phyloP scores from a whole-genome alignment of 345 rosid genomes.

The Citrus cavaleriei region DNA sequence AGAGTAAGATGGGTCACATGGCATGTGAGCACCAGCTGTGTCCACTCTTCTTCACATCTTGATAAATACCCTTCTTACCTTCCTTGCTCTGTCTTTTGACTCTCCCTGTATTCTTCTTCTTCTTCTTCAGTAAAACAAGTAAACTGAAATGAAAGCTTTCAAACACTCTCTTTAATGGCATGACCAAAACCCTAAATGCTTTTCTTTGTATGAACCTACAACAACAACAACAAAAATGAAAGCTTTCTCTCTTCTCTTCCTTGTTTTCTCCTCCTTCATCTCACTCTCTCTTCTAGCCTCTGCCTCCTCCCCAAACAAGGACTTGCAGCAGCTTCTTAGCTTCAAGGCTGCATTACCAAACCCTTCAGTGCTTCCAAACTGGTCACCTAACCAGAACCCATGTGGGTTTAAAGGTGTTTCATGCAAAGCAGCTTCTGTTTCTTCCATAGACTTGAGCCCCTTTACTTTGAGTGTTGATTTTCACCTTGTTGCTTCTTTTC shows the following conservation, averaged over 20 bases:
- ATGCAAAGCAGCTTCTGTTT: constrained; percentile 54
- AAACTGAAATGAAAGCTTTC: constrained; percentile 17
- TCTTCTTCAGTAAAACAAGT: not conserved
- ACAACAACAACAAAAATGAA: constrained; percentile 12
- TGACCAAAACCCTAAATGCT: constrained; percentile 33
- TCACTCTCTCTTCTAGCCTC: constrained; percentile 27
- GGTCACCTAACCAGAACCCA: constrained; percentile 60
- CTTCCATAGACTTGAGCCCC: constrained; percentile 54
- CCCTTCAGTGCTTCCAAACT: constrained; percentile 46
- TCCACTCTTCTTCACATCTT: constrained; percentile 39
- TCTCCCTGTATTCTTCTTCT: constrained; percentile 11
- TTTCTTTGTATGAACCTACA: not conserved
- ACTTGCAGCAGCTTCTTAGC: constrained; percentile 53
- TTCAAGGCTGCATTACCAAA: constrained; percentile 53
- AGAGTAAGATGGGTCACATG: constrained; percentile 52
- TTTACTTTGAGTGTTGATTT: constrained; percentile 50
- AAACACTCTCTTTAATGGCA: constrained; percentile 44
- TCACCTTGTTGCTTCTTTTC: constrained; percentile 45
- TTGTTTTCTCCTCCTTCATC: constrained; percentile 13
- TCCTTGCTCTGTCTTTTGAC: constrained; percentile 38
- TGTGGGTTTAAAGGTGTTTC: constrained; percentile 65
- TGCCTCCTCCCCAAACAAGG: constrained; percentile 24
- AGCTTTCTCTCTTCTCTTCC: constrained; percentile 23
- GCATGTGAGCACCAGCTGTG: constrained; percentile 94
- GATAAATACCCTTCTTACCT: constrained; percentile 61